A percentile compares a stretch with the other conserved stretches of the same genome.
phyloP scores from a whole-genome alignment of 2,329 filamentous ascomycete genomes.

The Cytospora piceicola region DNA sequence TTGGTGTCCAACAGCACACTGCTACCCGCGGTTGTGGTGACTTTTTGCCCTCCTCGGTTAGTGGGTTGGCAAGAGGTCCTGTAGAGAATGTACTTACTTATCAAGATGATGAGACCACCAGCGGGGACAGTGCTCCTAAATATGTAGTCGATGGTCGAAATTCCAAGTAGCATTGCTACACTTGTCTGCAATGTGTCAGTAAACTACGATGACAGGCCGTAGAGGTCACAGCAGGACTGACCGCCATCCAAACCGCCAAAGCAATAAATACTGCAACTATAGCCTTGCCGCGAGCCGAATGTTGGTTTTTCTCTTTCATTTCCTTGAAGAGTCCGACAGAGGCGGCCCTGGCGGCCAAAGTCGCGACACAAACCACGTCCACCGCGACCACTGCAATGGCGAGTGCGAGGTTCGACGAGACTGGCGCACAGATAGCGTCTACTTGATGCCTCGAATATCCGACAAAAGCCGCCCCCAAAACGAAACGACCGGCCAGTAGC shows the following conservation, averaged over 20 bases:
- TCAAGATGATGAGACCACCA: conserved; percentile 52
- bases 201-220: conserved; percentile 6
- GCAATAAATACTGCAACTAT: conserved; percentile 48
- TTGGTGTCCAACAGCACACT: conserved; percentile 39
- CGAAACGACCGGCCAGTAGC: conserved; percentile 51
- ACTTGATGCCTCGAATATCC: conserved; percentile 59
- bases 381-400: conserved; percentile 50
- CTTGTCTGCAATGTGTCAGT: conserved; percentile 48
- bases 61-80: neutral
- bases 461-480: conserved; percentile 58
- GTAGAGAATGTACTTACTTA: conserved; percentile 46
- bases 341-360: conserved; percentile 48
- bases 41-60: conserved; percentile 34
- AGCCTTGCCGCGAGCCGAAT: conserved; percentile 44
- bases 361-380: conserved; percentile 50
- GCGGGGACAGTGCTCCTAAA: conserved; percentile 56
- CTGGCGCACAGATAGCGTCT: conserved; percentile 55
- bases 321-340: conserved; percentile 43
- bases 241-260: conserved; percentile 58
- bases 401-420: conserved; percentile 49
- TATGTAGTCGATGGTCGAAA: conserved; percentile 46
- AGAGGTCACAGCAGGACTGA: conserved; percentile 41
- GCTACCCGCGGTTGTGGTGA: conserved; percentile 46
- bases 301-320: conserved; percentile 36
- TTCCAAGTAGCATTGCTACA: conserved; percentile 54